A percentile compares a stretch with the other conserved stretches of the same genome.
Conservation (phyloP, 192 early-diverging fungal species). For the Lobosporangium transversale region DNA sequence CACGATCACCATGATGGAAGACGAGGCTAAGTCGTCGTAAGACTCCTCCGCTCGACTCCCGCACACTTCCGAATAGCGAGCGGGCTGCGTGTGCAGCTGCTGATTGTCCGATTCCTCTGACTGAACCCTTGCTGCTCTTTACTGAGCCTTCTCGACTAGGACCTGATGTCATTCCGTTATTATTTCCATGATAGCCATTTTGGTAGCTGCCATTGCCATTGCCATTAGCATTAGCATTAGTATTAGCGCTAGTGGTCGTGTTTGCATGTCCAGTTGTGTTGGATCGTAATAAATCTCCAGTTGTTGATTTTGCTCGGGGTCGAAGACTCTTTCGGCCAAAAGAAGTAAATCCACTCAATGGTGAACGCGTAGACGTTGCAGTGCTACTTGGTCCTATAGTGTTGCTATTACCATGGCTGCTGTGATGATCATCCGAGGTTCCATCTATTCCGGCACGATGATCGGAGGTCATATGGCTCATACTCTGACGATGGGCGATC, state of each 20-base stretch:
- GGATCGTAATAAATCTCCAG: slow-evolving; percentile 33
- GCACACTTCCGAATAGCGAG: slow-evolving; percentile 51
- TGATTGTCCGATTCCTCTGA: slow-evolving; percentile 41
- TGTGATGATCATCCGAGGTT: slow-evolving; percentile 16
- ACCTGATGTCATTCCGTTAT: slow-evolving; percentile 2
- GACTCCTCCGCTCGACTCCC: slow-evolving; percentile 53
- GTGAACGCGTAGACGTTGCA: slow-evolving; percentile 28
- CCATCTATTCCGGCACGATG: slow-evolving; percentile 4
- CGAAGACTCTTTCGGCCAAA: slow-evolving; percentile 46
- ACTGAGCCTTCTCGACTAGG: slow-evolving; percentile 46
- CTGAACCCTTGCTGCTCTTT: slow-evolving; percentile 50
- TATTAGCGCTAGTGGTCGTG: neutral
- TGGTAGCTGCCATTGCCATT: slow-evolving; percentile 1
- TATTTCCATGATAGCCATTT: slow-evolving; percentile 5
- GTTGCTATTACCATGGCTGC: slow-evolving; percentile 35
- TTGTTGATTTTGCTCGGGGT: slow-evolving; percentile 37
- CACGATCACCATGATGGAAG: slow-evolving; percentile 41
- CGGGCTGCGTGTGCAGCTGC: slow-evolving; percentile 48
- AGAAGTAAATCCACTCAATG: slow-evolving; percentile 46
- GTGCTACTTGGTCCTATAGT: slow-evolving; percentile 42
- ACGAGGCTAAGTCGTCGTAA: slow-evolving; percentile 42
- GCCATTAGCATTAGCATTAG: neutral
- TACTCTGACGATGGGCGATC: slow-evolving; percentile 45
- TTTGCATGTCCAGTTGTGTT: slow-evolving; percentile 37
- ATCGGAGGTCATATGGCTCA: slow-evolving; percentile 29